phyloP scores from a whole-genome alignment of 352 stramenopile genomes.

The Hyaloperonospora brassicae region DNA sequence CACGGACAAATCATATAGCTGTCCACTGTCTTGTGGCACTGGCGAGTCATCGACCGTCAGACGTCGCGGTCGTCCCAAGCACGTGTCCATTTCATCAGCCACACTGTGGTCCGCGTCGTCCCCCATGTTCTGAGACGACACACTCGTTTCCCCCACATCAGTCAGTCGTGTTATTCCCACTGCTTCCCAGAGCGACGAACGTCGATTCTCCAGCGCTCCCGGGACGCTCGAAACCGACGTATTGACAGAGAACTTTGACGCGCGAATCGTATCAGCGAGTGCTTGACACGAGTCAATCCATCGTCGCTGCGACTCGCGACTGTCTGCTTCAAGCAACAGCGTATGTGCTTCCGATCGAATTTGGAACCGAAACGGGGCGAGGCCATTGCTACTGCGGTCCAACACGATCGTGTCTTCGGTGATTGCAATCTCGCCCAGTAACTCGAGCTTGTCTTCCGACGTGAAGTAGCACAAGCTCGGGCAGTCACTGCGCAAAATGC shows the following conservation, averaged over 20 bases:
- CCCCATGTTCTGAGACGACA: constrained; percentile 16
- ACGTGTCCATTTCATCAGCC: constrained; percentile 15
- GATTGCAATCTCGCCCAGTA: constrained; percentile 62
- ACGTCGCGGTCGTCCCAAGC: constrained; percentile 5
- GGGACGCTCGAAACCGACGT: constrained; percentile 14
- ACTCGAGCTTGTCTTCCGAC: constrained; percentile 73
- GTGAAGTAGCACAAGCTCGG: constrained; percentile 78
- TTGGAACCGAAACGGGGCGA: constrained; percentile 62
- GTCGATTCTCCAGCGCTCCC: constrained; percentile 8
- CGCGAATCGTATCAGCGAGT: constrained; percentile 54
- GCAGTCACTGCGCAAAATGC: constrained; percentile 65
- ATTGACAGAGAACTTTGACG: constrained; percentile 50
- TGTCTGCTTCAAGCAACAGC: constrained; percentile 62
- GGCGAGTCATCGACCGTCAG: constrained; percentile 18
- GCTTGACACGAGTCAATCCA: constrained; percentile 71
- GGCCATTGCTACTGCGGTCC: constrained; percentile 43
- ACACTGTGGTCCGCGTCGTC: constrained; percentile 19
- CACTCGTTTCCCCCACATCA: constrained; percentile 21
- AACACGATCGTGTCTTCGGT: constrained; percentile 70
- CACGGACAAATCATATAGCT: constrained; percentile 45
- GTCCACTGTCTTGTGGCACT: constrained; percentile 11
- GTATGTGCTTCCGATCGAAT: constrained; percentile 47
- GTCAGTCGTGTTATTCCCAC: constrained; percentile 7
- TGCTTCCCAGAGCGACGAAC: constrained; percentile 17
- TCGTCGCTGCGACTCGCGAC: constrained; percentile 45